These are phyloP conservation scores for Microascus cirrosus DNA, from an alignment of 2,329 filamentous ascomycete species.

Conservation along the genomic window DNA sequence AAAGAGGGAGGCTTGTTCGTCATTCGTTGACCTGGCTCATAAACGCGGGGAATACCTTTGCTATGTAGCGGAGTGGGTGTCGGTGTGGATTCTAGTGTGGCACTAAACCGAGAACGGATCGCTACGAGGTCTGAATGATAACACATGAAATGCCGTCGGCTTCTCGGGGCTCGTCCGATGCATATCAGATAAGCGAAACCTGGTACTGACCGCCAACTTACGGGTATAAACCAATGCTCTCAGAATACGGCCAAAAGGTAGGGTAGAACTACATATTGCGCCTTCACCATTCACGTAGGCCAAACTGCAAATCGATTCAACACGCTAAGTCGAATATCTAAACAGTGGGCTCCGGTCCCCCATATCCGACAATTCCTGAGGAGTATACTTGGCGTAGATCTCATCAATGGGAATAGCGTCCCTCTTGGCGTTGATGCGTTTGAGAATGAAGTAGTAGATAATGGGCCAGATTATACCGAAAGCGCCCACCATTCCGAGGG, in stretches of 20 bases:
- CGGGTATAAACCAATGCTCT: too few species aligned
- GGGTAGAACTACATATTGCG: background rate
- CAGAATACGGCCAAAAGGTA: background rate
- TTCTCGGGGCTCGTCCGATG: too few species aligned
- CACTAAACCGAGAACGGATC: too few species aligned
- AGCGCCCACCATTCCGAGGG: conserved; percentile 8
- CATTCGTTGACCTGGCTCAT: too few species aligned
- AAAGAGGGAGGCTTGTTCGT: too few species aligned
- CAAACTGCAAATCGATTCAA: background rate
- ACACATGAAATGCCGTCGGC: too few species aligned
- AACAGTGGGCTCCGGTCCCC: conserved; percentile 19
- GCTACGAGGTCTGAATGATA: too few species aligned
- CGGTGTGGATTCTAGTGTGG: too few species aligned
- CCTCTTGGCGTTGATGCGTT: conserved; percentile 13
- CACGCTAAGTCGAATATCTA: conserved; percentile 14
- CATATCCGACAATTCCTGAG: conserved; percentile 17
- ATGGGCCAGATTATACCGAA: conserved; percentile 8
- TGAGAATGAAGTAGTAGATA: conserved; percentile 5
- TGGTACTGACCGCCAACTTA: too few species aligned
- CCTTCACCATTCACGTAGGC: background rate
- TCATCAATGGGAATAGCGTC: conserved; percentile 13
- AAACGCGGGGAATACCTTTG: too few species aligned
- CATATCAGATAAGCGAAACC: too few species aligned
- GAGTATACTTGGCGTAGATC: conserved; percentile 14
- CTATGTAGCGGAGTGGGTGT: too few species aligned